Evolutionary conservation across 805 yeast genomes (phyloP).

Genomic region (Ogataea methanolica): DNA sequence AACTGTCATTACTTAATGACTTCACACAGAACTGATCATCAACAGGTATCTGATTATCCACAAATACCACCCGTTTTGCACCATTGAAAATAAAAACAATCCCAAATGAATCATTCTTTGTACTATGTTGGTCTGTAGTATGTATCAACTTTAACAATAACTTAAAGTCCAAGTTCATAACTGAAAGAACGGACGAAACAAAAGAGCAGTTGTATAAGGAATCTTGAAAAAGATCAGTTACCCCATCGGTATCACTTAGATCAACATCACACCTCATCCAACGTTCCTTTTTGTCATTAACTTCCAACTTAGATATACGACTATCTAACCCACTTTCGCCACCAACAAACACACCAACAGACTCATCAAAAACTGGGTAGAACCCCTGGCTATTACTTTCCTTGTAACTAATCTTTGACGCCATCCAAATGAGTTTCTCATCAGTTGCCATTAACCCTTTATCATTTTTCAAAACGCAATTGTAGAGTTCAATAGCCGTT

Average conservation of each 20-base stretch:
- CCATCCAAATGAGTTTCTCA: conserved; percentile 20
- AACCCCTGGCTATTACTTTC: neutral
- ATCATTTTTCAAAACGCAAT: conserved; percentile 1
- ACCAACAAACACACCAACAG: conserved; percentile 9
- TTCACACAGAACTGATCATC: conserved; percentile 26
- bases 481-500: conserved; percentile 9
- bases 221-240: conserved; percentile 42
- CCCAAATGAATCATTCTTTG: conserved; percentile 22
- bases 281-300: neutral
- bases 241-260: conserved; percentile 7
- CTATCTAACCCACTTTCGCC: neutral
- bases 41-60: conserved; percentile 41
- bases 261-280: neutral
- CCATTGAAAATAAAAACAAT: conserved; percentile 53
- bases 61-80: conserved; percentile 37
- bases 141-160: conserved; percentile 25
- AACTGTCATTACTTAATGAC: conserved; percentile 29
- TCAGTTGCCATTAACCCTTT: conserved; percentile 6
- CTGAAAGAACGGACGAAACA: conserved; percentile 60
- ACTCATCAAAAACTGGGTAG: conserved; percentile 2
- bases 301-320: neutral
- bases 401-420: conserved; percentile 13
- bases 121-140: conserved; percentile 7
- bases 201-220: conserved; percentile 67
- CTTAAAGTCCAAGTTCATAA: conserved; percentile 28